Evolutionary conservation across 2,329 filamentous ascomycete species (phyloP), one percentile per base, ranked within the genome.

Genomic region (Fusarium paranaense): DNA sequence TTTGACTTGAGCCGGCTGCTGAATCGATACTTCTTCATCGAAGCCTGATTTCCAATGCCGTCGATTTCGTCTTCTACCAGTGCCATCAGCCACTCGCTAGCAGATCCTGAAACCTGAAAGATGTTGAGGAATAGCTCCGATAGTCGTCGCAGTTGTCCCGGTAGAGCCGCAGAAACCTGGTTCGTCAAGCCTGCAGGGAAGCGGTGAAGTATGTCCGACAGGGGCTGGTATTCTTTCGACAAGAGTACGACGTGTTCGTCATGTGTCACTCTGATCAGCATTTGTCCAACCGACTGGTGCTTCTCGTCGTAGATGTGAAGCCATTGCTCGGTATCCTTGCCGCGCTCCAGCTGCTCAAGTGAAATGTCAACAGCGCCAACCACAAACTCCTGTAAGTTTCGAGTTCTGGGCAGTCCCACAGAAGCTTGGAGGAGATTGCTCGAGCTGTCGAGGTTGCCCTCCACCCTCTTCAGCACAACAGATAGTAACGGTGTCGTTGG

Each of bases 1-100:
- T 90, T 92, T 2, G 93, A 94, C 64, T 90, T 92, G 37, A 94
- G 83, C 22, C 94, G 89, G 71, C 88, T 89, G 81, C 89, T 93
- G 82, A 94, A 95, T 5, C 93, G 88, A 87, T 91, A 80, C 88
- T 93, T 87, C 86, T 92, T 94, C 72, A 93, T 89, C 1, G 93
- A 90, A 16, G 91, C 91, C 76, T 98, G 95, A 79, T 92, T 97
- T 64, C 95, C 91, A 20, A 97, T 92, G 1, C 96, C 96, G 79
- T 98, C 97, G 66, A 99, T 98, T 82, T 99, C 97, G 80, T 98
- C 96, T 82, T 99, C 97, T 0, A 98, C 94, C 45, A 99, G 86
- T 3, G 94, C 92, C 87, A 95, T 97, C 25, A 99, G 88, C 97
- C 97, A 99, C 68, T 98, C 95, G 50, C 89, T 89, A 3, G 94